Evolutionary conservation across 1,139 yeast genomes (phyloP).

Genomic region (Geotrichum candidum): DNA sequence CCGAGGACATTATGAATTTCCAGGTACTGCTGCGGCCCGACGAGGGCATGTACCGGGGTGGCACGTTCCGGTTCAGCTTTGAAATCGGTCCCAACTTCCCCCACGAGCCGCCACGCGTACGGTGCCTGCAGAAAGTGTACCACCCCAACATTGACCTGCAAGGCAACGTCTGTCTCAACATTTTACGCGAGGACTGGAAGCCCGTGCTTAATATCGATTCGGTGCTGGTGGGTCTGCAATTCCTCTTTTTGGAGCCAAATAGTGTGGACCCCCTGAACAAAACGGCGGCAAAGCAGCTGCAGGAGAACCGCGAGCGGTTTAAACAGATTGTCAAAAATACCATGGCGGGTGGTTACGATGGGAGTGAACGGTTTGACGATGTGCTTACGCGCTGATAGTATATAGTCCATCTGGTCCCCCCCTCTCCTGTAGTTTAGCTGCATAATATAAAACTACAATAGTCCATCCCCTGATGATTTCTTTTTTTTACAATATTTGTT

Average conservation of each 20-base stretch:
- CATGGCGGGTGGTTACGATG: conserved; percentile 69
- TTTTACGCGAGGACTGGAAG: conserved; percentile 91
- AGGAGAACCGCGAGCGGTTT: conserved; percentile 52
- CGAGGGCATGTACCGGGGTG: conserved; percentile 72
- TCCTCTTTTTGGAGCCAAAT: conserved; percentile 83
- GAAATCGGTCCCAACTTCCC: conserved; percentile 71
- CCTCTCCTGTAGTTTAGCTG: too few species aligned
- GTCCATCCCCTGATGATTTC: too few species aligned
- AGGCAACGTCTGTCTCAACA: conserved; percentile 89
- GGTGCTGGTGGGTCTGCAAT: conserved; percentile 78
- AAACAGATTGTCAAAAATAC: conserved; percentile 51
- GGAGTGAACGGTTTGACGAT: conserved; percentile 55
- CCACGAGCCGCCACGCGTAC: conserved; percentile 85
- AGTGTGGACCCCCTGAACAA: conserved; percentile 90
- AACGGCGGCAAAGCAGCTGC: conserved; percentile 74
- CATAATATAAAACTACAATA: too few species aligned
- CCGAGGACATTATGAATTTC: conserved; percentile 56
- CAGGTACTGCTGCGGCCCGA: conserved; percentile 60
- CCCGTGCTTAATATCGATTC: conserved; percentile 76
- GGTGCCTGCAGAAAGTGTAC: conserved; percentile 64
- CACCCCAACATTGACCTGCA: conserved; percentile 91
- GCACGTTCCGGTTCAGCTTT: conserved; percentile 62
- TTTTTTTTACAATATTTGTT: too few species aligned
- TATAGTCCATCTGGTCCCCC: neutral
- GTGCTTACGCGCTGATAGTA: conserved; percentile 33